phyloP scores from a whole-genome alignment of 345 rosid genomes.

The Murraya koenigii region DNA sequence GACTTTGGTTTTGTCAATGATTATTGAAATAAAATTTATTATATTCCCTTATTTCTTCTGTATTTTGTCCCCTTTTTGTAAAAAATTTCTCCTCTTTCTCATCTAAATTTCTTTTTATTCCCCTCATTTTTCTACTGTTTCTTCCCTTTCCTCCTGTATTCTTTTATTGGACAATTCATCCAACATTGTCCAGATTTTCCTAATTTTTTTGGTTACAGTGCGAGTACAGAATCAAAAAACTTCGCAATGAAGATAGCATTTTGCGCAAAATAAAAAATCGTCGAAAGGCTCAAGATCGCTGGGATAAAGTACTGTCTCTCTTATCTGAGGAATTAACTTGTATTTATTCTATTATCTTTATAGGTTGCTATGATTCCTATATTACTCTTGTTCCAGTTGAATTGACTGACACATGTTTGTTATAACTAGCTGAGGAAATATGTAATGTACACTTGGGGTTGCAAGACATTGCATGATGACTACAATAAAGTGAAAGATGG shows the following conservation, averaged over 20 bases:
- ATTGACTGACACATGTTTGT: constrained; percentile 8
- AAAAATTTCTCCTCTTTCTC: not conserved
- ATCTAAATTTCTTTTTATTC: not conserved
- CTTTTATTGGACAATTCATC: not conserved
- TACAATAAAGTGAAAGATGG: constrained; percentile 14
- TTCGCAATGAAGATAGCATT: constrained; percentile 73
- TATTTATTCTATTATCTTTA: not conserved
- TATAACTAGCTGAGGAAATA: constrained; percentile 77
- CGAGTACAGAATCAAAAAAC: constrained; percentile 78
- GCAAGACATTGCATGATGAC: constrained; percentile 49
- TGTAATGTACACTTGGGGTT: constrained; percentile 80
- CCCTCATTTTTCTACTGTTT: not conserved
- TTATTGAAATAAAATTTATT: not conserved
- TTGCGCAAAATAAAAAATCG: constrained; percentile 67
- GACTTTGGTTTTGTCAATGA: not conserved
- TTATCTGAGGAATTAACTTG: constrained; percentile 3
- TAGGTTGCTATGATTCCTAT: not conserved
- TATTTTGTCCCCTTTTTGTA: not conserved
- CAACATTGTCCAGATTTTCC: not conserved
- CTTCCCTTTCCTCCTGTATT: not conserved
- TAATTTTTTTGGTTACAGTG: constrained; percentile 45
- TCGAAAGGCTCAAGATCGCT: constrained; percentile 72
- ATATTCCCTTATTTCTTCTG: not conserved
- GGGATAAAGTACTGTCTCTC: constrained; percentile 71
- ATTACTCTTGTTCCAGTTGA: constrained; percentile 6